Base-by-base conservation (phyloP, 495 filamentous ascomycete genomes). In the Penicillium coprophilum region DNA sequence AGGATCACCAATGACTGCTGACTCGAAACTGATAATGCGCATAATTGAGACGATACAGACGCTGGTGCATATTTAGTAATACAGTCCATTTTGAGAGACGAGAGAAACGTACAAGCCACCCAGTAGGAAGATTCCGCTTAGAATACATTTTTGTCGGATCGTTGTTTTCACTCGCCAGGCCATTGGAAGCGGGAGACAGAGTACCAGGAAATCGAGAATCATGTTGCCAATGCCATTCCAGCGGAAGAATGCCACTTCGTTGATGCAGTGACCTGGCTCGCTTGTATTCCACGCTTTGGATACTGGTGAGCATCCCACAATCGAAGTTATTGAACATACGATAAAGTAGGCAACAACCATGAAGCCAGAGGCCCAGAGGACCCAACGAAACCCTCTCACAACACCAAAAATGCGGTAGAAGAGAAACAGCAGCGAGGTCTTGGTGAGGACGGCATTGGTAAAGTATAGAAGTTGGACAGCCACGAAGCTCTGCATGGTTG, bases 191-290 rank as follows among this genome's bases (percentile, higher is more conserved):
- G 75, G 75, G n/a, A 82, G 65, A 39, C 64, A 61, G 32, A 81
- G 71, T 11, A 81, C 68, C 17, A 74, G 49, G 39, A 78, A 53
- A 48, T 82, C 76, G n/a, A 75, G 68, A 9, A 74, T 44, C 49
- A 81, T 70, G 46, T 79, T 82, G 41, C 67, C 71, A 38, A 78
- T 64, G 1, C 76, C 78, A 19, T 74, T 79, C 46, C 68, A 72
- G 12, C 73, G 65, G 56, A 74, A 80, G 59, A 79, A 82, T 15
- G 59, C 57, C 7, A 70, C 63, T 48, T 69, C 64, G 34, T 77
- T 56, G 44, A 80, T 72, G 49, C 79, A 82, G 10, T 34, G 50
- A 15, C 69, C 69, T 23, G 53, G 48, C 3, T 53, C 21, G n/a
- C 32, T 39, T 9, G 57, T 46, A 10, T 66, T 47, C 69, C 69